phyloP scores from a whole-genome alignment of 106 monocot species.

The Dactylorhiza incarnata region DNA sequence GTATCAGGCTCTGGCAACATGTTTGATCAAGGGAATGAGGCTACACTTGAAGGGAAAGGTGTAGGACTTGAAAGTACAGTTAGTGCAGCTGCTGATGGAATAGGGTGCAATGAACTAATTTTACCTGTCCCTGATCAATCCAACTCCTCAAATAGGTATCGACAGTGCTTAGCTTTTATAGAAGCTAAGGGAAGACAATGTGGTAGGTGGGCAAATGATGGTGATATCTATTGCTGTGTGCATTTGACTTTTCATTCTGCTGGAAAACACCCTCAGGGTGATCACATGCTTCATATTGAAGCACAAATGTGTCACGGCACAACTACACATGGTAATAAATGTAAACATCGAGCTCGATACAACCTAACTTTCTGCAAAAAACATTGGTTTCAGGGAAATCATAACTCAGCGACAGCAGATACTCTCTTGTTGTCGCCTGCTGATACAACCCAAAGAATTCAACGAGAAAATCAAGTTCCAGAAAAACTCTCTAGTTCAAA shows the following conservation, averaged over 20 bases:
- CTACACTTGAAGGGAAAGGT: background rate
- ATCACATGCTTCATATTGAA: conserved; percentile 33
- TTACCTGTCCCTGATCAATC: conserved; percentile 6
- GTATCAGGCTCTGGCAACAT: background rate
- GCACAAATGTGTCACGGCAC: conserved; percentile 72
- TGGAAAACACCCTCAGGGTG: conserved; percentile 23
- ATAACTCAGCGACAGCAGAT: conserved; percentile 9
- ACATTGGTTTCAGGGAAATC: conserved; percentile 32
- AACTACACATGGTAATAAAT: conserved; percentile 78
- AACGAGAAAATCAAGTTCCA: conserved; percentile 9
- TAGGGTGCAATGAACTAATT: conserved; percentile 5
- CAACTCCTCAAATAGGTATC: conserved; percentile 21
- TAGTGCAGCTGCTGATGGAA: background rate
- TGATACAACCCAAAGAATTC: conserved; percentile 22
- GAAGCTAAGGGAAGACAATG: conserved; percentile 83
- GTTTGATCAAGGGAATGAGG: conserved; percentile 8
- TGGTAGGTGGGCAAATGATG: conserved; percentile 96
- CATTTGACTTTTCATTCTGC: conserved; percentile 43
- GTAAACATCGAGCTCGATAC: conserved; percentile 81
- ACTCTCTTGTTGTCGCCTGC: conserved; percentile 12
- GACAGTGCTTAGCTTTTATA: conserved; percentile 71
- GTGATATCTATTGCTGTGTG: conserved; percentile 81
- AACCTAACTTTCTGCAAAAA: conserved; percentile 89
- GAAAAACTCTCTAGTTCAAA: conserved; percentile 23
- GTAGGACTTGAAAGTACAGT: conserved; percentile 7